A percentile compares a stretch with the other conserved stretches of the same genome.
phyloP scores from a whole-genome alignment of 805 yeast genomes.

The Cyberlindnera nakhonratchasimensis region DNA sequence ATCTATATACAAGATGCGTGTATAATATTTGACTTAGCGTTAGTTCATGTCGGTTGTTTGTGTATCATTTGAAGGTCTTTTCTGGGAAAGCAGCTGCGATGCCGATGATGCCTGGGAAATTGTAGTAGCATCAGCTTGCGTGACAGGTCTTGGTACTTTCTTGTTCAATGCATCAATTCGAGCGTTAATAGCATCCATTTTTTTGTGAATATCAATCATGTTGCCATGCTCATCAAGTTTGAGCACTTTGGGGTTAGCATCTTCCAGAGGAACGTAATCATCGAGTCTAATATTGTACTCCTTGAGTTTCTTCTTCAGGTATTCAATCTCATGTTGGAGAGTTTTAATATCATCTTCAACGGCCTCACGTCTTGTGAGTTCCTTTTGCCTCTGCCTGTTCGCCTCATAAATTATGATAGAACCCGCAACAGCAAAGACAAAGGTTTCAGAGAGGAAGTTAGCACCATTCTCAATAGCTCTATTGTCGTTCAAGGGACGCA shows the following conservation, averaged over 20 bases:
- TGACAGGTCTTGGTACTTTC: no score
- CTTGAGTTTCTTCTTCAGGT: slow-evolving; percentile 46
- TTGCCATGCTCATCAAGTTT: slow-evolving; percentile 31
- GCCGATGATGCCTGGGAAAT: not conserved
- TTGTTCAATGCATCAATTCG: slow-evolving; percentile 12
- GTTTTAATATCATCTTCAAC: slow-evolving; percentile 70
- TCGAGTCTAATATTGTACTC: slow-evolving; percentile 41
- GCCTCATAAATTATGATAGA: slow-evolving; percentile 70
- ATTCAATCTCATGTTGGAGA: slow-evolving; percentile 67
- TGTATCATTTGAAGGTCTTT: not conserved
- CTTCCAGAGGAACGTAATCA: slow-evolving; percentile 48
- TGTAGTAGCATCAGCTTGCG: not conserved
- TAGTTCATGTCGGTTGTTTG: not conserved
- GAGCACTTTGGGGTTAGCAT: slow-evolving; percentile 43
- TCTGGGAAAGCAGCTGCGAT: no score
- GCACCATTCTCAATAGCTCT: slow-evolving; percentile 85
- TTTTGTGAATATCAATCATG: slow-evolving; percentile 11
- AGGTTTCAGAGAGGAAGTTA: slow-evolving; percentile 68
- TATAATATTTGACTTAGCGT: not conserved
- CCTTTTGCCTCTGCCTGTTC: slow-evolving; percentile 62
- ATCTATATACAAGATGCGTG: no score
- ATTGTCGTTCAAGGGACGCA: slow-evolving; percentile 77
- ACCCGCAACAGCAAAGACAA: slow-evolving; percentile 80
- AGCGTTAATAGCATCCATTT: slow-evolving; percentile 10
- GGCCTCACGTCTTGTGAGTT: slow-evolving; percentile 54